Evolutionary conservation across 176 grass and related monocot genomes (phyloP).

Genomic region (Triticum timopheevii): DNA sequence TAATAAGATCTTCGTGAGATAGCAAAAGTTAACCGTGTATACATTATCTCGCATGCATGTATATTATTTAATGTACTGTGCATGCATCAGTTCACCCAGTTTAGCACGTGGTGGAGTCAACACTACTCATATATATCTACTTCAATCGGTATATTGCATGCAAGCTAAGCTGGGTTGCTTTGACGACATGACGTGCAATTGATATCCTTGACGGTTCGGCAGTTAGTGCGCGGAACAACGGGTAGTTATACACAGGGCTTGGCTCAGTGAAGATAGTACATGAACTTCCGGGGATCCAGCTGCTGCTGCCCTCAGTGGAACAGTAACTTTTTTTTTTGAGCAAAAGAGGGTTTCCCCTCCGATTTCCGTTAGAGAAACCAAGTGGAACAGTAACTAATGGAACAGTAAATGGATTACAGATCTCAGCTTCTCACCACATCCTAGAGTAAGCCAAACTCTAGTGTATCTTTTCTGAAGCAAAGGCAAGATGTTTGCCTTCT

Average conservation of each 20-base stretch:
- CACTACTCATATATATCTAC: background rate
- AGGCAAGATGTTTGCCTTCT: no score
- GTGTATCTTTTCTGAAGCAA: background rate
- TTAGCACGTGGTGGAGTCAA: background rate
- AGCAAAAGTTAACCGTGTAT: no score
- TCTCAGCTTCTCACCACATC: background rate
- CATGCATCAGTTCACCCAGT: background rate
- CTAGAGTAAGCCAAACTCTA: background rate
- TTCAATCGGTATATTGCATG: constrained; percentile 28
- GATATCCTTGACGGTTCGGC: background rate
- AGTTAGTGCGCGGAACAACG: background rate
- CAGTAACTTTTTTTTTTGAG: background rate
- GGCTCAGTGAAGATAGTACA: constrained; percentile 19
- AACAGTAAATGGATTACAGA: constrained; percentile 37
- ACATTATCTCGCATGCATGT: background rate
- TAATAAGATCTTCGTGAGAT: no score
- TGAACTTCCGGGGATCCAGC: background rate
- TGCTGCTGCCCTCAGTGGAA: constrained; percentile 23
- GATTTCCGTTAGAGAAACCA: no score
- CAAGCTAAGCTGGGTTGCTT: background rate
- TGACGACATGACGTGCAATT: constrained; percentile 11
- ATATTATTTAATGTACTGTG: background rate
- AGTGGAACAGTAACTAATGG: constrained; percentile 43
- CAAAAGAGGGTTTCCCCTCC: no score
- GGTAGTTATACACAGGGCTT: constrained; percentile 19